Percentiles rank a stretch among this genome's conserved stretches.
These are phyloP conservation scores for Lactifluus volemus DNA, from an alignment of 768 basidiomycete species.

Conservation along the genomic window DNA sequence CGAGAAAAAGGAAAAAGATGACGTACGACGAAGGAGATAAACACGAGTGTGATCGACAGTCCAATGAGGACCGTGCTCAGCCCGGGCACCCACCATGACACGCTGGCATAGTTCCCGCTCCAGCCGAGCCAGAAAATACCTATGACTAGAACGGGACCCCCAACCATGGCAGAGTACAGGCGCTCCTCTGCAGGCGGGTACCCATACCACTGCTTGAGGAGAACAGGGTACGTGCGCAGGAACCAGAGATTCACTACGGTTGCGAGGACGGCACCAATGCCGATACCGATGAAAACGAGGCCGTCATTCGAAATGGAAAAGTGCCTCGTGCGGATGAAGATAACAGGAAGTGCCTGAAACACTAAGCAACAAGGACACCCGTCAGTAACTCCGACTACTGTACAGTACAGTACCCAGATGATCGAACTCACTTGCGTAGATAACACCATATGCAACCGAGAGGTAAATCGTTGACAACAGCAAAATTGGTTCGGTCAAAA, in stretches of 20 bases:
- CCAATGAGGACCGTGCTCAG: conserved; percentile 45
- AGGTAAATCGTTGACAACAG: conserved; percentile 54
- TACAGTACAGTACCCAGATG: neutral
- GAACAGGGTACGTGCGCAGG: conserved; percentile 26
- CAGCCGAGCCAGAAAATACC: conserved; percentile 40
- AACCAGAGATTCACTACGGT: conserved; percentile 24
- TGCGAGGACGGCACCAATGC: conserved; percentile 29
- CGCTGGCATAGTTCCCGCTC: conserved; percentile 42
- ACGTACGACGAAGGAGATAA: conserved; percentile 52
- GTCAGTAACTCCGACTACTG: neutral
- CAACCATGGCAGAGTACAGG: conserved; percentile 33
- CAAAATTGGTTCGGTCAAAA: conserved; percentile 53
- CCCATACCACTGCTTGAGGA: conserved; percentile 32
- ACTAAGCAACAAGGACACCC: conserved; percentile 18
- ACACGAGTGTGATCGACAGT: conserved; percentile 41
- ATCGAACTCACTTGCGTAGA: conserved; percentile 43
- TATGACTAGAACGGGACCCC: conserved; percentile 27
- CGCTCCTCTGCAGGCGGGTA: conserved; percentile 35
- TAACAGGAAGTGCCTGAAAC: conserved; percentile 32
- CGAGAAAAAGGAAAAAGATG: neutral
- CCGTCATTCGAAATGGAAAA: conserved; percentile 31
- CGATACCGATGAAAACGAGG: conserved; percentile 34
- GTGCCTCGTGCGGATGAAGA: conserved; percentile 30
- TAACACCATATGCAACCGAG: conserved; percentile 49
- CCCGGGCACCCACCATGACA: conserved; percentile 53